Evolutionary conservation across 768 basidiomycete species (phyloP), one percentile per base, ranked within the genome.

Genomic region (Tulasnella sp.): DNA sequence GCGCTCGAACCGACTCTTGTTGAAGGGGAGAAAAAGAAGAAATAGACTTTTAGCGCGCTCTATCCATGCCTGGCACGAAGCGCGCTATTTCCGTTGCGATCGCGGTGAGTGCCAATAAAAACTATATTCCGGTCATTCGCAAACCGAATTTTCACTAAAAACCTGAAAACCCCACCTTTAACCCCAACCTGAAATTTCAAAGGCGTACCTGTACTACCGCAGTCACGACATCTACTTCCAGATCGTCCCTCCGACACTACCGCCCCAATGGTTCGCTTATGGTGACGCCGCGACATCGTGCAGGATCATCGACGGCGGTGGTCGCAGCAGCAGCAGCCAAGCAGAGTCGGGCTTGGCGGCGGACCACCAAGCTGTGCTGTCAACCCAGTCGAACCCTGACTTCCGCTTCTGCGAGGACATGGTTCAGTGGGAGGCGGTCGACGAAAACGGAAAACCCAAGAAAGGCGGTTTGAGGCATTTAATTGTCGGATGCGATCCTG

Each of bases 381-480:
- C 42, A 15, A 13, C 42, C 40, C 10, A 4, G 5, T 40, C 82
- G 3, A 76, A 83, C 39, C 83, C 87, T 74, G 83, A 82, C 15
- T 84, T 88, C 80, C 85, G 85, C 76, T 88, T 84, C 81, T 93
- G 92, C 82, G 92, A 93, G 82, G 92, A 93, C 80, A 88, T 85
- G 40, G 83, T 85, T 2, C 89, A 90, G 78, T 93, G 91, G 91
- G 90, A 91, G 78, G 4, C 51, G 40, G 44, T 35, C 35, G 69
- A 23, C 20, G n/a, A 26, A 5, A 29, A 67, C 10, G 61, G 32
- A 5, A 6, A 32, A 15, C 5, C 13, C 4, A 11, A 1, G 6
- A 15, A 26, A n/a, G 13, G 61, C 13, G 44, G 55, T 44, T 20
- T 42, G 7, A 69, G 76, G 10, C 40, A 85, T 37, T 83, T 92